Evolutionary conservation across 805 yeast genomes (phyloP).

Genomic region (Starmera dryadoides): DNA sequence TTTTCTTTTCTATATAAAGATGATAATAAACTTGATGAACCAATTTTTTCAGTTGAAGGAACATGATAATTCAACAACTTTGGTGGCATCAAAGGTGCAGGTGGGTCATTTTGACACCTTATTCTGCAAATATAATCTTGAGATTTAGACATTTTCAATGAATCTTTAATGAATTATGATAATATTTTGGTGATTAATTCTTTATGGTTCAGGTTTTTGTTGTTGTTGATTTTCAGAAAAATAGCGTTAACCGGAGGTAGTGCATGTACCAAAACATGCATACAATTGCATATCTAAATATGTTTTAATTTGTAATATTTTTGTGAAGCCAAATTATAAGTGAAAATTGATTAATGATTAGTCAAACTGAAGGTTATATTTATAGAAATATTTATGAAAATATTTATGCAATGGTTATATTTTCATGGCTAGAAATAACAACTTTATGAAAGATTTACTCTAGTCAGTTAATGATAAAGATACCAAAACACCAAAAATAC

Average conservation of each 20-base stretch:
- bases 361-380: too few relatives aligned
- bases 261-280: neutral
- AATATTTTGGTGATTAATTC: too few relatives aligned
- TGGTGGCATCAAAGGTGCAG: conserved; percentile 92
- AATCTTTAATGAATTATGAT: neutral
- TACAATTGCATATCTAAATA: too few relatives aligned
- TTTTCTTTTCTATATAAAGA: conserved; percentile 65
- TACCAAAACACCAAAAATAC: too few relatives aligned
- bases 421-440: too few relatives aligned
- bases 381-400: too few relatives aligned
- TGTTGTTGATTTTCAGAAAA: neutral
- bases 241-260: neutral
- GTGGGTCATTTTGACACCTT: conserved; percentile 79
- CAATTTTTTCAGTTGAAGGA: conserved; percentile 33
- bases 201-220: neutral
- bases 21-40: conserved; percentile 52
- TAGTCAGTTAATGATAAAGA: too few relatives aligned
- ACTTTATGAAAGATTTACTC: too few relatives aligned
- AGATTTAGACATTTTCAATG: conserved; percentile 34
- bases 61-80: conserved; percentile 55
- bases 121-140: conserved; percentile 78
- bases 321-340: too few relatives aligned
- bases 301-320: too few relatives aligned
- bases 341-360: too few relatives aligned
- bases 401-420: too few relatives aligned